These are phyloP conservation scores for Metschnikowia similis DNA, from an alignment of 805 yeast species.

Conservation along the genomic window DNA sequence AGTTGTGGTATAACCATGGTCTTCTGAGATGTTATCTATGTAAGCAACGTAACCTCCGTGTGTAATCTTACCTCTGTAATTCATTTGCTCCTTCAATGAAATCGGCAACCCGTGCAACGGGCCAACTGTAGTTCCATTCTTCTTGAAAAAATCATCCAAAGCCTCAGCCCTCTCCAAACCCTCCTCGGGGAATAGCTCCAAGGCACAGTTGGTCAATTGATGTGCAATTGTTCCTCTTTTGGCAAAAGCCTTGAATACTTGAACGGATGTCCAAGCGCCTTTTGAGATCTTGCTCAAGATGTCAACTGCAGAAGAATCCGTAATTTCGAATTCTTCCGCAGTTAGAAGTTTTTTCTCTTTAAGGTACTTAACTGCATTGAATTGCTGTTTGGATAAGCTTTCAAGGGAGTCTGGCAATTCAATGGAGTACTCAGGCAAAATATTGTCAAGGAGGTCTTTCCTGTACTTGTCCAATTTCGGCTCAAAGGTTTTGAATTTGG, in stretches of 20 bases:
- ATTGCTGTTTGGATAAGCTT: slow-evolving; percentile 30
- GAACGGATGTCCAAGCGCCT: slow-evolving; percentile 46
- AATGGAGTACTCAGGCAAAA: slow-evolving; percentile 38
- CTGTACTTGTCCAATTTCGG: slow-evolving; percentile 45
- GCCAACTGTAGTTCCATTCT: slow-evolving; percentile 50
- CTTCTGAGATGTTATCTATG: slow-evolving; percentile 44
- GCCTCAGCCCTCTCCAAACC: slow-evolving; percentile 54
- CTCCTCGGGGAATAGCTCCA: slow-evolving; percentile 58
- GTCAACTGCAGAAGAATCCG: slow-evolving; percentile 39
- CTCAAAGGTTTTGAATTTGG: slow-evolving; percentile 38
- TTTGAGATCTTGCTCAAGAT: slow-evolving; percentile 42
- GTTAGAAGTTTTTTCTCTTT: slow-evolving; percentile 33
- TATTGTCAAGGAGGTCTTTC: slow-evolving; percentile 31
- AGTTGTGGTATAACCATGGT: slow-evolving; percentile 46
- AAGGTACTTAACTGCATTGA: slow-evolving; percentile 35
- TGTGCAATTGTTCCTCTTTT: slow-evolving; percentile 64
- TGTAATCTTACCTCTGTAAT: slow-evolving; percentile 49
- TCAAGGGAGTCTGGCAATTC: slow-evolving; percentile 33
- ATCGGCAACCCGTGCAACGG: slow-evolving; percentile 67
- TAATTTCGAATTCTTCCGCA: slow-evolving; percentile 39
- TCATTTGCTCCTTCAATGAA: slow-evolving; percentile 62
- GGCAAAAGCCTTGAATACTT: slow-evolving; percentile 58
- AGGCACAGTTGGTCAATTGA: slow-evolving; percentile 54
- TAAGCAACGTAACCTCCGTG: slow-evolving; percentile 57
- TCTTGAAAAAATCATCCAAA: slow-evolving; percentile 48